Conservation (phyloP, 306 rosid genomes). For the Malus domestica region ASM211411v1 NC_041804.1:6851001-6851500, state of each 20-base stretch:
- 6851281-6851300: neutral
- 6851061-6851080: neutral
- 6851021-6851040: neutral
- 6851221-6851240: neutral
- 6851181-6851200: neutral
- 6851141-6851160: neutral
- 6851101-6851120: neutral
- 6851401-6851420: neutral
- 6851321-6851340: neutral
- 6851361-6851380: neutral
- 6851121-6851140: neutral
- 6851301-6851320: neutral
- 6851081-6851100: neutral
- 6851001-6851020: neutral
- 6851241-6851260: neutral
- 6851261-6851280: neutral
- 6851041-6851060: neutral
- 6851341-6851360: neutral
- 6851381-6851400: neutral
- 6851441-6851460: neutral
- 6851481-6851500: conserved; percentile 70
- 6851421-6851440: neutral
- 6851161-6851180: neutral
- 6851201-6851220: neutral
- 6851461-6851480: neutral